phyloP scores from a whole-genome alignment of 2,329 filamentous ascomycete genomes.

The Cladosporium sp. region DNA sequence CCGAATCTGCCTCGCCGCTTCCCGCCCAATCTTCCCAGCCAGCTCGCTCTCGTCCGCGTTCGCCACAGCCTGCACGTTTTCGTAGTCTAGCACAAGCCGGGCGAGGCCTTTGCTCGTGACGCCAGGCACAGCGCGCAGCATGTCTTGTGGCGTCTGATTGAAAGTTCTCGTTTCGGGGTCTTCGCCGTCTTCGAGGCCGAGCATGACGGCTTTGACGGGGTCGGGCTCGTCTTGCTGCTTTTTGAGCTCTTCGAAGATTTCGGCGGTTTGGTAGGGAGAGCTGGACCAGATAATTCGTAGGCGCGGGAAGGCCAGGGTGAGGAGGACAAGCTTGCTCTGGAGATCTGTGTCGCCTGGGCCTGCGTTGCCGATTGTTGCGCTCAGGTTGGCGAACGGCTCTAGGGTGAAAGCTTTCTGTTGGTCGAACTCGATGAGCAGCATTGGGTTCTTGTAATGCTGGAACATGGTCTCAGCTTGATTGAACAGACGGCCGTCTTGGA shows the following conservation, averaged over 20 bases:
- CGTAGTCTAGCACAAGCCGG: constrained; percentile 69
- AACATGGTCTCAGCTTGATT: constrained; percentile 94
- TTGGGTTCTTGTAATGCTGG: constrained; percentile 82
- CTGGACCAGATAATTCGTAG: constrained; percentile 92
- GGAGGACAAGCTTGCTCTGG: constrained; percentile 86
- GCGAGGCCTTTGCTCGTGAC: constrained; percentile 77
- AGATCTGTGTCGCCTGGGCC: constrained; percentile 69
- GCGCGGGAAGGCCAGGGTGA: constrained; percentile 87
- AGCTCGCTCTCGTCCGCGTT: constrained; percentile 80
- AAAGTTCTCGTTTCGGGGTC: constrained; percentile 65
- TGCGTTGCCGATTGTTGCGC: constrained; percentile 66
- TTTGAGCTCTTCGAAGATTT: constrained; percentile 94
- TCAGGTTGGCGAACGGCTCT: constrained; percentile 57
- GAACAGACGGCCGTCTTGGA: constrained; percentile 88
- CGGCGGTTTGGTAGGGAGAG: constrained; percentile 91
- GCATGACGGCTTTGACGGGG: constrained; percentile 79
- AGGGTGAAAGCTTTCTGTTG: constrained; percentile 97
- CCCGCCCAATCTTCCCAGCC: constrained; percentile 71
- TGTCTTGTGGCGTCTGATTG: constrained; percentile 84
- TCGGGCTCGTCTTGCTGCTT: constrained; percentile 88
- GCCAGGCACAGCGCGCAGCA: constrained; percentile 82
- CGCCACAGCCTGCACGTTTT: constrained; percentile 78
- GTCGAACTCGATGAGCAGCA: constrained; percentile 97
- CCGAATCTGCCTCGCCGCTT: constrained; percentile 73
- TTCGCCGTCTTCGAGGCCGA: constrained; percentile 69